These are phyloP conservation scores for Metschnikowia lochheadii DNA, from an alignment of 805 yeast genomes.

Conservation along the genomic window DNA sequence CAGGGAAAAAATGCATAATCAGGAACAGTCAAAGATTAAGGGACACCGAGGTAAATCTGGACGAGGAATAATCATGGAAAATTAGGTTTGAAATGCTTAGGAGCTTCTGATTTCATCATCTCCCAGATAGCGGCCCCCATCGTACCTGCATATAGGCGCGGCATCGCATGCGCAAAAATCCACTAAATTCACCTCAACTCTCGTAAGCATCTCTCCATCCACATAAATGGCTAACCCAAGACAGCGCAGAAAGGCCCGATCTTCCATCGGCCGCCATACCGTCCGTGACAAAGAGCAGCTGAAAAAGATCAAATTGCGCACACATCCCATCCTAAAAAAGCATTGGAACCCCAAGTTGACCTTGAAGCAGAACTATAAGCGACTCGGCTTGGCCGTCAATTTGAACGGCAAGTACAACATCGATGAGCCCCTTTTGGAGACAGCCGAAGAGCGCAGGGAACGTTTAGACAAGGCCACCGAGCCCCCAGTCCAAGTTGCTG, in stretches of 20 bases:
- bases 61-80: not conserved
- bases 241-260: constrained; percentile 76
- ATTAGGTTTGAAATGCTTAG: no score
- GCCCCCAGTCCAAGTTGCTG: constrained; percentile 19
- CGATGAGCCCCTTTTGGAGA: constrained; percentile 52
- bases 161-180: constrained; percentile 3
- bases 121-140: no score
- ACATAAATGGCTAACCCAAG: constrained; percentile 65
- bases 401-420: constrained; percentile 63
- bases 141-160: constrained; percentile 1
- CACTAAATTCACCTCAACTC: not conserved
- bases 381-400: constrained; percentile 68
- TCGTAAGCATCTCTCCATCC: not conserved
- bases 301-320: constrained; percentile 57
- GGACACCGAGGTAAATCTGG: not conserved
- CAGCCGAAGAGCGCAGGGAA: constrained; percentile 31
- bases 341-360: constrained; percentile 88
- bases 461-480: constrained; percentile 22
- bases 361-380: constrained; percentile 79
- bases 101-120: no score
- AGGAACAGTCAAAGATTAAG: no score
- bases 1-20: no score
- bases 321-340: constrained; percentile 80
- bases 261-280: constrained; percentile 66
- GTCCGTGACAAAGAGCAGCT: constrained; percentile 68